Base-by-base conservation (phyloP, 768 basidiomycete genomes). In the Cubamyces lactineus region DNA sequence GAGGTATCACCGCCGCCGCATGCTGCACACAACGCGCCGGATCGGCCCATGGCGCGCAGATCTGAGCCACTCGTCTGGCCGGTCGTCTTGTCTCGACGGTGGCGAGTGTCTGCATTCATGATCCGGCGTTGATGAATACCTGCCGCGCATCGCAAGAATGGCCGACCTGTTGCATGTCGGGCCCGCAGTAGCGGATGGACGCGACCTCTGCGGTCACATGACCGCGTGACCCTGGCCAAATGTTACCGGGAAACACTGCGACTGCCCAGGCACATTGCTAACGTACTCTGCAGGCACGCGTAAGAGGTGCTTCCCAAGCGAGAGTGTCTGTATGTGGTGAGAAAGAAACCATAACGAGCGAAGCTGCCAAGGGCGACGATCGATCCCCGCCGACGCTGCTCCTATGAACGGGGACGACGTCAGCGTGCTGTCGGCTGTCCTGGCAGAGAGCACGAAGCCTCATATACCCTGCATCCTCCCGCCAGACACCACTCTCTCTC, bases 41-140 rank as follows among this genome's bases (percentile, higher is more conserved):
- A 56, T 56, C 55, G 55, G 5, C 16, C 43, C 30, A 15, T 3
- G 7, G 43, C 13, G 26, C 12, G 43, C 34, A 26, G 56, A 57
- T 57, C 56, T 57, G 56, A 57, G 56, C 56, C 56, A 57, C 56
- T 40, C 56, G 43, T 34, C 34, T 34, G 34, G 1, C 34, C 34
- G 34, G 34, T 34, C 34, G 34, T 34, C 34, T 34, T 34, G 34
- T 34, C 9, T 34, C 34, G 34, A 6, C 9, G 4, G 34, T 34
- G 34, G 28, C 9, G 4, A 34, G 34, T 34, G 34, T 34, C 9
- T 1, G n/a, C 9, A 34, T 34, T 34, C 34, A 34, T 34, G 11
- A 3, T 9, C 34, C 34, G 34, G 34, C 34, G 34, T 34, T 34
- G 34, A 34, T 6, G 5, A 5, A 11, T 7, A 8, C 34, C 9